phyloP scores from a whole-genome alignment of 257 asterid genomes.

The Penstemon eatonii region DNA sequence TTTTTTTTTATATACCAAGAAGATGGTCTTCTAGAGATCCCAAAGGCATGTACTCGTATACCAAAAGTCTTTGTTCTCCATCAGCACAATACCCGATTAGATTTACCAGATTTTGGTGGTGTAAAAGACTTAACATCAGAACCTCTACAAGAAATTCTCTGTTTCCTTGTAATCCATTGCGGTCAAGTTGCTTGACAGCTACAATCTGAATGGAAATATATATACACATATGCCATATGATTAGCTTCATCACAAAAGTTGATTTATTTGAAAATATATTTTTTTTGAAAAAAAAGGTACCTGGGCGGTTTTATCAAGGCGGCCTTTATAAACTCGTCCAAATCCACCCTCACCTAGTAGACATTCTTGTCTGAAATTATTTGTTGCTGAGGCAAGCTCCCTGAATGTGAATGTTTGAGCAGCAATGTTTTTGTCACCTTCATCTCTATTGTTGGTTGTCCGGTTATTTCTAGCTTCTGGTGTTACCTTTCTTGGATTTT shows the following conservation, averaged over 20 bases:
- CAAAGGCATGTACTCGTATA: conserved; percentile 51
- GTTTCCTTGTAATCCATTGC: conserved; percentile 66
- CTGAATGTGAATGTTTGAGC: conserved; percentile 58
- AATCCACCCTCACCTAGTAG: conserved; percentile 66
- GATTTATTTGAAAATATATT: no score
- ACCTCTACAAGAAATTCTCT: conserved; percentile 62
- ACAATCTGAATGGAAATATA: conserved; percentile 40
- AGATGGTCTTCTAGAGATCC: conserved; percentile 69
- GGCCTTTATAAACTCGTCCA: conserved; percentile 61
- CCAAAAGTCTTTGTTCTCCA: conserved; percentile 54
- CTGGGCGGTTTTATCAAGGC: conserved; percentile 49
- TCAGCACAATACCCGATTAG: conserved; percentile 66
- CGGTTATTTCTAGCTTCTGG: conserved; percentile 33
- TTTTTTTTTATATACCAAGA: conserved; percentile 28
- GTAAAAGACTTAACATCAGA: conserved; percentile 51
- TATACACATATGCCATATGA: background rate
- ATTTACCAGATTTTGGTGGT: conserved; percentile 57
- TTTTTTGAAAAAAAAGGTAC: conserved; percentile 23
- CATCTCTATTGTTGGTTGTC: conserved; percentile 30
- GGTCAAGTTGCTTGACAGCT: conserved; percentile 60
- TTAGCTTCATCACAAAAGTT: background rate
- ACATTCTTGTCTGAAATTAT: conserved; percentile 54
- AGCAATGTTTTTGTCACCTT: conserved; percentile 36
- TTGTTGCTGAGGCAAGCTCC: conserved; percentile 62
- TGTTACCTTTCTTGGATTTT: conserved; percentile 27